A percentile compares a stretch with the other conserved stretches of the same genome.
Conservation (phyloP, 2,329 filamentous ascomycete genomes). For the Cytospora paraplurivora region DNA sequence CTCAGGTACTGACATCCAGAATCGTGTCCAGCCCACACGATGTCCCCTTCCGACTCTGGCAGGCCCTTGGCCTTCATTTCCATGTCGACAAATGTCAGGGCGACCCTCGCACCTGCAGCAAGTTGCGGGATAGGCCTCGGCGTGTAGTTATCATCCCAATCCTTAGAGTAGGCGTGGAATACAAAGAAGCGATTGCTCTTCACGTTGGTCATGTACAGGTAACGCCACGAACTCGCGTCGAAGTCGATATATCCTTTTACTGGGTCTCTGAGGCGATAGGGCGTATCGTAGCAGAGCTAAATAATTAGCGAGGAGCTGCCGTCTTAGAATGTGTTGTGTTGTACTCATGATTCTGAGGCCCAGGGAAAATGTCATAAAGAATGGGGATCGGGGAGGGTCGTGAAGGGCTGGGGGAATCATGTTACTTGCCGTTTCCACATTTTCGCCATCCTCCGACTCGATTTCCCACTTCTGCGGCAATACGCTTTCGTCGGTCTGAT, state of each 20-base stretch:
- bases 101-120: too few relatives aligned
- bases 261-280: neutral
- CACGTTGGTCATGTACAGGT: neutral
- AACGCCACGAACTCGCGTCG: neutral
- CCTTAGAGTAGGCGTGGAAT: neutral
- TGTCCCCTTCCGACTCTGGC: too few relatives aligned
- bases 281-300: constrained; percentile 1
- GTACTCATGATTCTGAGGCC: neutral
- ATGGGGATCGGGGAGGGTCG: neutral
- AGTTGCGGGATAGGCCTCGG: too few relatives aligned
- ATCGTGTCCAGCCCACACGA: too few relatives aligned
- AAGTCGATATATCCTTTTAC: neutral
- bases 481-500: neutral
- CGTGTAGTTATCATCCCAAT: too few relatives aligned
- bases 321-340: neutral
- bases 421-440: neutral
- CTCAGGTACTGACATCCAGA: too few relatives aligned
- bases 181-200: neutral
- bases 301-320: too few relatives aligned
- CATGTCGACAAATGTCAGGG: too few relatives aligned
- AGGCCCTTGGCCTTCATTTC: too few relatives aligned
- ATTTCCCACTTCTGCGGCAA: neutral
- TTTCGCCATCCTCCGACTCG: neutral
- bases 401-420: neutral
- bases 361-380: neutral